Evolutionary conservation across 1,139 yeast species (phyloP), one percentile per base, ranked within the genome.

Genomic region (Taphrina sp.): DNA sequence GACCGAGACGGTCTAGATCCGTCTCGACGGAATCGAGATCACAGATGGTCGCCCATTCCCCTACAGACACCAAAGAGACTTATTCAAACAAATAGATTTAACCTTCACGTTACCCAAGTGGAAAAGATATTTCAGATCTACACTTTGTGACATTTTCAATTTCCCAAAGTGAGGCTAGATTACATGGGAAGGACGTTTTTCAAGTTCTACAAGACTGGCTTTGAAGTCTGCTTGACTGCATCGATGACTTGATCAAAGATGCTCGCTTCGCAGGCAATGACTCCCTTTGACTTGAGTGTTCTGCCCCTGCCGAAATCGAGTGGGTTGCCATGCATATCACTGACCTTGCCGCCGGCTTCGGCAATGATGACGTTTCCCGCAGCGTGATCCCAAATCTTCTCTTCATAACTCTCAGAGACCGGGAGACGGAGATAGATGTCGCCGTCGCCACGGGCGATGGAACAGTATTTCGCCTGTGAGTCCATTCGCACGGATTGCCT

Each of bases 371-470:
- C 75, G 64, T 85, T 84, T 3, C 98, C 99, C 1, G 96, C 95
- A 22, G 97, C 97, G 69, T 92, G 99, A 70, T 92, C 99, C 98
- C 98, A 92, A 60, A 92, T 89, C 72, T 94, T 92, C 68, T 92
- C 99, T 65, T 87, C 79, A 69, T 90, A 92, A 2, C 78, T 72
- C 52, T 80, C 77, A 62, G 78, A 81, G 46, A 83, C 80, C 10
- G 99, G 98, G 59, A 94, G 74, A 63, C 99, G 82, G 61, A 92
- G 75, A 65, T 94, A 92, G 23, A 90, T 79, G 66, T 92, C 97
- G 2, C 96, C 97, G 60, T 85, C 84, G 39, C 98, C 98, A 63
- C 85, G 78, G 8, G 97, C 83, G 58, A 92, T 76, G 16, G 90
- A 81, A 72, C 97, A 90, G 72, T 92, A 92, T 69, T 92, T 92